These are phyloP conservation scores for Atkinsonella texensis DNA, from an alignment of 2,329 filamentous ascomycete genomes.

Conservation along the genomic window DNA sequence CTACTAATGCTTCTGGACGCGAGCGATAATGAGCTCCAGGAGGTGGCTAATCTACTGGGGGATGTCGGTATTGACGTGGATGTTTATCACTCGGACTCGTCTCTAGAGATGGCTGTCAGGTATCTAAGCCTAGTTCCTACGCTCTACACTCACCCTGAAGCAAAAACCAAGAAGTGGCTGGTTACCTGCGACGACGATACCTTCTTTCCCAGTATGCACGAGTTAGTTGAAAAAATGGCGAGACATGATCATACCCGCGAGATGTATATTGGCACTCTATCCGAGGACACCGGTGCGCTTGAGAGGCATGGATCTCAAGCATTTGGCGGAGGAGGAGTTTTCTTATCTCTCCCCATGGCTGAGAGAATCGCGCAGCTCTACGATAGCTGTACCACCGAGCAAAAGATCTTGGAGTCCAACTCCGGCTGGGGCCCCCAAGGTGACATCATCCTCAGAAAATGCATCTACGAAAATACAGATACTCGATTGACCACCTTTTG, in stretches of 20 bases:
- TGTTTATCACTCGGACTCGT: conserved; percentile 40
- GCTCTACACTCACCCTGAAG: conserved; percentile 39
- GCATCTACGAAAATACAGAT: conserved; percentile 50
- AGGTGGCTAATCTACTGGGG: conserved; percentile 34
- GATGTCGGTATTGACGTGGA: conserved; percentile 43
- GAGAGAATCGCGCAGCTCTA: conserved; percentile 33
- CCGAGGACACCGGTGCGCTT: conserved; percentile 48
- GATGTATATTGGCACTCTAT: conserved; percentile 49
- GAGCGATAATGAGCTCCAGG: conserved; percentile 35
- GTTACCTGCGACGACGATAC: conserved; percentile 54
- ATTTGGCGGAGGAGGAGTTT: conserved; percentile 52
- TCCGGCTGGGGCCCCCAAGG: conserved; percentile 48
- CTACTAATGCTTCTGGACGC: conserved; percentile 42
- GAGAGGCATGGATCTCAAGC: conserved; percentile 50
- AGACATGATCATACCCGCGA: conserved; percentile 38
- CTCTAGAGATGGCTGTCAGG: conserved; percentile 44
- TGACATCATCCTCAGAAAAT: conserved; percentile 49
- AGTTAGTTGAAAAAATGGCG: conserved; percentile 37
- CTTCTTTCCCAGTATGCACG: conserved; percentile 49
- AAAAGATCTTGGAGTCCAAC: conserved; percentile 42
- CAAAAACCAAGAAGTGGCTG: conserved; percentile 42
- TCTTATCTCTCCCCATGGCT: conserved; percentile 41
- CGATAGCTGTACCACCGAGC: conserved; percentile 31
- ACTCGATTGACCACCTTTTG: conserved; percentile 44
- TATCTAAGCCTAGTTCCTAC: conserved; percentile 44